phyloP scores from a whole-genome alignment of 768 basidiomycete genomes.

The Xerocomellus amylosporus region DNA sequence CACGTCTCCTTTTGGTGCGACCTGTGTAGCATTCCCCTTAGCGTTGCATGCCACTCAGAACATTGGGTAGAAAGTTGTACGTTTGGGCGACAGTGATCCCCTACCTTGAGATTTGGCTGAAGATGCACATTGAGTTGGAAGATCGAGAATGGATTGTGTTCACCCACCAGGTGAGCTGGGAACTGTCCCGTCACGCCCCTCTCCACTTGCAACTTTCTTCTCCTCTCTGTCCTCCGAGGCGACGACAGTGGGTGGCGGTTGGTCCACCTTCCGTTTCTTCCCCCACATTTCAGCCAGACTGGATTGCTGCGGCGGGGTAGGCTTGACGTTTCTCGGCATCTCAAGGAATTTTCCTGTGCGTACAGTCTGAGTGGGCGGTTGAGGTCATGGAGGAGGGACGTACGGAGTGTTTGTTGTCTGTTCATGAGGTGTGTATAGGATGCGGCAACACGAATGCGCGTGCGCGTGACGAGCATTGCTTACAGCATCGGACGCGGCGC shows the following conservation, averaged over 20 bases:
- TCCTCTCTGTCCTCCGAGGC: constrained; percentile 25
- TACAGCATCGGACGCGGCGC: constrained; percentile 1
- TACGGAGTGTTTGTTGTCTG: constrained; percentile 74
- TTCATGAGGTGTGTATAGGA: constrained; percentile 43
- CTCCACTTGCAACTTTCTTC: constrained; percentile 20
- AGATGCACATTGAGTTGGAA: constrained; percentile 5
- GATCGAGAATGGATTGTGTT: not conserved
- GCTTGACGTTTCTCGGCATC: constrained; percentile 67
- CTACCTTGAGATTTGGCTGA: constrained; percentile 41
- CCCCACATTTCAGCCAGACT: constrained; percentile 77
- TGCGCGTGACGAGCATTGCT: constrained; percentile 27
- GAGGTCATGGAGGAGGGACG: constrained; percentile 7
- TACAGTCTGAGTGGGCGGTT: not conserved
- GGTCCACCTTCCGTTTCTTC: constrained; percentile 29
- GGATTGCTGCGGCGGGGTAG: constrained; percentile 72
- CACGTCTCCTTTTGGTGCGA: constrained; percentile 49
- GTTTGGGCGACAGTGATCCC: constrained; percentile 20
- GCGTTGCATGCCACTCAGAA: not conserved
- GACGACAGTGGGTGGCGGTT: constrained; percentile 23
- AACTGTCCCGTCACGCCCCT: constrained; percentile 1
- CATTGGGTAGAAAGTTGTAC: constrained; percentile 5
- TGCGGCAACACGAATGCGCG: constrained; percentile 11
- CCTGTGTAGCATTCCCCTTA: constrained; percentile 16
- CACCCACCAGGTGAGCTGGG: constrained; percentile 12
- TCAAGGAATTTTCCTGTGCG: constrained; percentile 66